Conservation (phyloP, 2,329 filamentous ascomycete genomes). For the Xylariaceae sp. region DNA sequence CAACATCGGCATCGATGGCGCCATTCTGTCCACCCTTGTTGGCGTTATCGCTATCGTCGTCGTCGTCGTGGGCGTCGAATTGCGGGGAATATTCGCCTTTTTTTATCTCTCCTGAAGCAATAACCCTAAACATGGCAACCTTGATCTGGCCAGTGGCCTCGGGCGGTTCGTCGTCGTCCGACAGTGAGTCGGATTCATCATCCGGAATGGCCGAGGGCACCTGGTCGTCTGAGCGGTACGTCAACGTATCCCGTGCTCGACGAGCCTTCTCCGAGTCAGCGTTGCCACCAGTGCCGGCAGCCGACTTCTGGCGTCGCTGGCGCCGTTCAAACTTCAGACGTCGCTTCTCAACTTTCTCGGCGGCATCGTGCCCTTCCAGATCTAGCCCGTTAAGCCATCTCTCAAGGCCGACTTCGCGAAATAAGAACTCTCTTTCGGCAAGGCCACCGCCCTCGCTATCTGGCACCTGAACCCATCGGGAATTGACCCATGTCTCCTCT, state of each 20-base stretch:
- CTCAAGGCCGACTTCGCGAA: slow-evolving; percentile 93
- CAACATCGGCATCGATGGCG: slow-evolving; percentile 72
- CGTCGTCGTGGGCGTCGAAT: slow-evolving; percentile 93
- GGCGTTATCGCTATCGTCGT: slow-evolving; percentile 58
- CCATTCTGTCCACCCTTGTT: slow-evolving; percentile 50
- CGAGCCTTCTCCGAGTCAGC: slow-evolving; percentile 39
- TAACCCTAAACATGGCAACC: slow-evolving; percentile 89
- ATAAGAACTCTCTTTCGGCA: slow-evolving; percentile 93
- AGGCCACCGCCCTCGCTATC: slow-evolving; percentile 87
- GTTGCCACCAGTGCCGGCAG: slow-evolving; percentile 33
- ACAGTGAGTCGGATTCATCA: slow-evolving; percentile 68
- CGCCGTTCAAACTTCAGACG: slow-evolving; percentile 71
- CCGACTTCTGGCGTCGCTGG: slow-evolving; percentile 56
- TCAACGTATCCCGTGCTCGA: slow-evolving; percentile 54
- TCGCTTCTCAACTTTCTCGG: slow-evolving; percentile 84
- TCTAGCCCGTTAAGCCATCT: slow-evolving; percentile 95
- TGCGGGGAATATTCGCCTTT: slow-evolving; percentile 97
- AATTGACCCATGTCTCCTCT: slow-evolving; percentile 99
- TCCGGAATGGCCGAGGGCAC: slow-evolving; percentile 66
- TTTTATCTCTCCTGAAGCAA: slow-evolving; percentile 95
- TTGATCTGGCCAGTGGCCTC: slow-evolving; percentile 98
- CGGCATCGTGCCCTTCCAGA: slow-evolving; percentile 85
- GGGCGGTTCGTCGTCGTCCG: slow-evolving; percentile 73
- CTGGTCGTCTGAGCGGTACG: slow-evolving; percentile 73
- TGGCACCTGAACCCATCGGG: slow-evolving; percentile 91